phyloP scores from a whole-genome alignment of 2,329 filamentous ascomycete genomes.

The Blumeria hordei region DNA sequence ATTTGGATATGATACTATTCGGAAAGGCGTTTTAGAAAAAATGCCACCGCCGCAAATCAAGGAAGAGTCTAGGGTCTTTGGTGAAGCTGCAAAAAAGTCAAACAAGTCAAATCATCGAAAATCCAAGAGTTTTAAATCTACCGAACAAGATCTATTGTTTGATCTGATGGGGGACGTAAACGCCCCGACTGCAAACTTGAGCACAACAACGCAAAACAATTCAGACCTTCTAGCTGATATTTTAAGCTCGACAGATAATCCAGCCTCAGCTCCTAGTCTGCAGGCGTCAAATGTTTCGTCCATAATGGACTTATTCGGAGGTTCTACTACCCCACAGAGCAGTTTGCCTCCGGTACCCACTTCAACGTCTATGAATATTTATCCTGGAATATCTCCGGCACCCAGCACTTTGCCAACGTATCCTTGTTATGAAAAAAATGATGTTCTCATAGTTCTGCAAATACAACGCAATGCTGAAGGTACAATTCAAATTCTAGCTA shows the following conservation, averaged over 20 bases:
- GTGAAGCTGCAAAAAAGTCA: slow-evolving; percentile 47
- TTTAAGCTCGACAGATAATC: slow-evolving; percentile 44
- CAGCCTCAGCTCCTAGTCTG: slow-evolving; percentile 22
- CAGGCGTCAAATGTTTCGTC: slow-evolving; percentile 35
- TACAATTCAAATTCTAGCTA: slow-evolving; percentile 57
- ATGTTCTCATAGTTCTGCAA: slow-evolving; percentile 55
- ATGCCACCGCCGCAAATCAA: slow-evolving; percentile 97
- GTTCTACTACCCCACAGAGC: slow-evolving; percentile 20
- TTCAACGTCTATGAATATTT: slow-evolving; percentile 21
- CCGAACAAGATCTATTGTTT: slow-evolving; percentile 73
- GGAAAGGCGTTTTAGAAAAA: slow-evolving; percentile 76
- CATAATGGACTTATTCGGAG: slow-evolving; percentile 78
- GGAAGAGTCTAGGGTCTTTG: slow-evolving; percentile 77
- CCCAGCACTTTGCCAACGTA: slow-evolving; percentile 27
- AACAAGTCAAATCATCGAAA: slow-evolving; percentile 49
- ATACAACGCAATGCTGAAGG: slow-evolving; percentile 63
- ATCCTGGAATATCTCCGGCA: slow-evolving; percentile 26
- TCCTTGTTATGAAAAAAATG: slow-evolving; percentile 68
- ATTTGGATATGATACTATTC: slow-evolving; percentile 73
- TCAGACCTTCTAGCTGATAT: slow-evolving; percentile 82
- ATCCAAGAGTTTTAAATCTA: slow-evolving; percentile 55
- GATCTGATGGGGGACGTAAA: slow-evolving; percentile 77
- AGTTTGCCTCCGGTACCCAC: slow-evolving; percentile 19
- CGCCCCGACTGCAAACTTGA: slow-evolving; percentile 27
- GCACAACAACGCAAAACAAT: slow-evolving; percentile 44